Percentiles rank a stretch among this genome's conserved stretches.
phyloP scores from a whole-genome alignment of 768 basidiomycete species.

The Serendipita sp. region DNA sequence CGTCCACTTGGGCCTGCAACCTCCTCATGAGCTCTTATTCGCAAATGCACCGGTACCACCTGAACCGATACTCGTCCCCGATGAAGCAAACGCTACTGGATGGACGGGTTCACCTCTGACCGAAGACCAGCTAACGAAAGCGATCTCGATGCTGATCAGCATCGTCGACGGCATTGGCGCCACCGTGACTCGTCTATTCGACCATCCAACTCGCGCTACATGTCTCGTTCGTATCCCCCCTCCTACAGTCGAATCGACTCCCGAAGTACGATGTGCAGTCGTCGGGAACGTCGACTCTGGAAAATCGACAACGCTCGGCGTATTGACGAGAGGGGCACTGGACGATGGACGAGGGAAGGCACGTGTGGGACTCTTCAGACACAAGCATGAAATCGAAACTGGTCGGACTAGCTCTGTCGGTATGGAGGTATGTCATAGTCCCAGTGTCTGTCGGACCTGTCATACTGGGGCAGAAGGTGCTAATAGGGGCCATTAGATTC shows the following conservation, averaged over 20 bases:
- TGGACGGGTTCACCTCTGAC: constrained; percentile 41
- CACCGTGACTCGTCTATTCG: constrained; percentile 46
- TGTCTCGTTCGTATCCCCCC: constrained; percentile 61
- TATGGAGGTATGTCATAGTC: constrained; percentile 55
- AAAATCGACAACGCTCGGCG: constrained; percentile 87
- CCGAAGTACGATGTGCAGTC: constrained; percentile 88
- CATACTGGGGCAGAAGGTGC: background rate
- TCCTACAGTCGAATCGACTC: constrained; percentile 54
- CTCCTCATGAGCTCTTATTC: constrained; percentile 40
- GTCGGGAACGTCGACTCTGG: constrained; percentile 73
- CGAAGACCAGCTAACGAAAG: constrained; percentile 31
- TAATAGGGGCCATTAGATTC: constrained; percentile 34
- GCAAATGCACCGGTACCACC: constrained; percentile 12
- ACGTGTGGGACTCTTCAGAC: constrained; percentile 80
- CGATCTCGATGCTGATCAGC: constrained; percentile 29
- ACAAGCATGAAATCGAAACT: constrained; percentile 95
- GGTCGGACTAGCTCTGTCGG: constrained; percentile 92
- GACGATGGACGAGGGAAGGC: constrained; percentile 72
- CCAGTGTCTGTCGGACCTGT: background rate
- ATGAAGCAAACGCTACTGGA: constrained; percentile 26
- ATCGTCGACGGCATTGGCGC: constrained; percentile 64
- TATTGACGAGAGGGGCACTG: constrained; percentile 76
- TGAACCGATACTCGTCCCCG: constrained; percentile 23
- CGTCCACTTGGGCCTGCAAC: constrained; percentile 53
- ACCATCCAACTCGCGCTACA: constrained; percentile 31